Evolutionary conservation across 2,329 filamentous ascomycete species (phyloP), one percentile per base, ranked within the genome.

Genomic region (Moelleriella libera): DNA sequence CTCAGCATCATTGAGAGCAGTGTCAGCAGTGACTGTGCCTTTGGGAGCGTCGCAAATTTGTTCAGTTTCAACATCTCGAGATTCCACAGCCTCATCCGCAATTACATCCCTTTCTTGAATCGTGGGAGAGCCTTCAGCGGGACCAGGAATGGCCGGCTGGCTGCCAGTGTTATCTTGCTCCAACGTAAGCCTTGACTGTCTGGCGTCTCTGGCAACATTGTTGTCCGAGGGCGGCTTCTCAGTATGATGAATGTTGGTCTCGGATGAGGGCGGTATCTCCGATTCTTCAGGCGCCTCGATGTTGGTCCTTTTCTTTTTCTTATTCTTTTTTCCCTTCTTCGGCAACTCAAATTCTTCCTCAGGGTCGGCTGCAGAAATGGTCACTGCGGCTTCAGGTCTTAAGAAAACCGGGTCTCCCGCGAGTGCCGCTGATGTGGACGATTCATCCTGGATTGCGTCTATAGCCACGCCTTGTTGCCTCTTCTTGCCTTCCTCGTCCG

Each of bases 271-370:
- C 21, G 21, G 21, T 21, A 21, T 21, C 21, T 21, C 21, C 21
- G 21, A 21, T 21, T 21, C 21, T 21, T 21, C 21, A 21, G 21
- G 21, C 21, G 21, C 21, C 21, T 21, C 21, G 21, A 21, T 21
- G 34, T 5, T 12, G 34, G 8, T 50, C 54, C 48, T 55, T 54
- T 42, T 48, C 50, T 43, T 53, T 54, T 44, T 49, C 21, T 21
- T 21, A 3, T 21, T 48, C 41, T 50, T 49, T 30, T 51, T 48
- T 8, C 42, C 42, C 39, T 51, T 49, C 45, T 49, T 48, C 3
- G 50, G 31, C 42, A 41, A 32, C 39, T 48, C 44, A 12, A 43
- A 42, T 37, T 49, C 45, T 10, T 32, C 30, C 11, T 49, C 48
- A 10, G 41, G 30, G 14, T 49, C 44, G 34, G n/a, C 44, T 11